These are phyloP conservation scores for Arthroderma sp. DNA, from an alignment of 2,329 filamentous ascomycete genomes.

Conservation along the genomic window DNA sequence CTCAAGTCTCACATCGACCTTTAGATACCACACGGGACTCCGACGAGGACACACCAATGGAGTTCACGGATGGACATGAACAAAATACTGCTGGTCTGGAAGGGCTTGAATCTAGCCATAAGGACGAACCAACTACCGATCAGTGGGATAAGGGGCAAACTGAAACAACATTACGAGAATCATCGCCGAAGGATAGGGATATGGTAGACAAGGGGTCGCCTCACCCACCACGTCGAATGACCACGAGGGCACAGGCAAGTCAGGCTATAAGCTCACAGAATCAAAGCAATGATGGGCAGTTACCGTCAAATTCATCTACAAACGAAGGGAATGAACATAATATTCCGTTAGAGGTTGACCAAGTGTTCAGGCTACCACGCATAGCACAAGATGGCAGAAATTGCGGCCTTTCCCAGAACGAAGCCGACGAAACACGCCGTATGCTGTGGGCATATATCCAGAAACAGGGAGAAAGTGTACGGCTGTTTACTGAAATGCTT, in stretches of 20 bases:
- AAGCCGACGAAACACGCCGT: conserved; percentile 52
- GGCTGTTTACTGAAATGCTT: conserved; percentile 44
- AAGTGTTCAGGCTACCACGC: conserved; percentile 46
- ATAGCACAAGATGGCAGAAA: conserved; percentile 41
- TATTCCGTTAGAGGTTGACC: conserved; percentile 37
- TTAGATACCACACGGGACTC: background rate
- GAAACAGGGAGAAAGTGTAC: conserved; percentile 53
- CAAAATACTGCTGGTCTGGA: background rate
- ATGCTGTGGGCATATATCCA: conserved; percentile 51
- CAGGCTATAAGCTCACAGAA: conserved; percentile 22
- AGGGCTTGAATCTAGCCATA: background rate
- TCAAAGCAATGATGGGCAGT: conserved; percentile 17
- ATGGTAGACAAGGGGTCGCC: conserved; percentile 18
- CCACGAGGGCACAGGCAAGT: conserved; percentile 35
- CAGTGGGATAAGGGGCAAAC: background rate
- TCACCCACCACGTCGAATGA: conserved; percentile 36
- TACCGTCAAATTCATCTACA: conserved; percentile 21
- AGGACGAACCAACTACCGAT: background rate
- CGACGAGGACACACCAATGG: background rate
- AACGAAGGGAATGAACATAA: conserved; percentile 20
- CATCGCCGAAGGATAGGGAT: background rate
- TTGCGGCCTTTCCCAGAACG: conserved; percentile 43
- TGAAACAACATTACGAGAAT: background rate
- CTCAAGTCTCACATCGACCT: background rate
- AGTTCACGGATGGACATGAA: background rate